phyloP scores from a whole-genome alignment of 257 asterid genomes.

The Verbena officinalis region DNA sequence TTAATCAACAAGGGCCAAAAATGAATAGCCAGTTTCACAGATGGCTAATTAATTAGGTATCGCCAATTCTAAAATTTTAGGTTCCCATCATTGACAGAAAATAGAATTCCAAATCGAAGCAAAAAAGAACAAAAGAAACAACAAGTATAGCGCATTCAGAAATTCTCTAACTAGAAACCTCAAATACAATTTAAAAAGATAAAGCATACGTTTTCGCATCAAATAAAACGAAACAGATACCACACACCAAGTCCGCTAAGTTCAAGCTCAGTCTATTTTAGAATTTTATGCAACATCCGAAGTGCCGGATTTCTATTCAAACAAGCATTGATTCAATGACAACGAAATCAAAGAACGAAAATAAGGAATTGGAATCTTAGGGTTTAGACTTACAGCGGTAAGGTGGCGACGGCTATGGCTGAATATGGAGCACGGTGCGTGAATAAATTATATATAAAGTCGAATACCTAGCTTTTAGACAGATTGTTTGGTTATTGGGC shows the following conservation, averaged over 20 bases:
- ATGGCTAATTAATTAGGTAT: not conserved
- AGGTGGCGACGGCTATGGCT: conserved; percentile 4
- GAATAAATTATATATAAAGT: conserved; percentile 1
- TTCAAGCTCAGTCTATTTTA: not conserved
- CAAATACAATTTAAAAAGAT: not conserved
- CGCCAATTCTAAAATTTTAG: not conserved
- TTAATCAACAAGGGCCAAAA: not conserved
- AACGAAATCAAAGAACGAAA: not conserved
- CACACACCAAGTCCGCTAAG: not conserved
- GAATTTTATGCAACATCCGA: not conserved
- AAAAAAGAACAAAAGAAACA: not conserved
- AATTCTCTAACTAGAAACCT: not conserved
- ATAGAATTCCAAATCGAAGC: not conserved
- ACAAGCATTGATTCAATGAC: not conserved
- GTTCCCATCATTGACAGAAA: not conserved
- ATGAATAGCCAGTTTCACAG: not conserved
- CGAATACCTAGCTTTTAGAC: conserved; percentile 24
- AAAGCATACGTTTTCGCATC: not conserved
- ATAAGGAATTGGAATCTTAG: not conserved
- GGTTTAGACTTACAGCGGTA: conserved; percentile 25
- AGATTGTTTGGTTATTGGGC: not conserved
- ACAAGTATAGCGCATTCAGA: not conserved
- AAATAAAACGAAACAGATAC: not conserved
- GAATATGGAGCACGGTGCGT: not conserved
- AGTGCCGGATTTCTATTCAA: not conserved